These are phyloP conservation scores for Aspergillus ellipticus DNA, from an alignment of 495 filamentous ascomycete species.

Conservation along the genomic window DNA sequence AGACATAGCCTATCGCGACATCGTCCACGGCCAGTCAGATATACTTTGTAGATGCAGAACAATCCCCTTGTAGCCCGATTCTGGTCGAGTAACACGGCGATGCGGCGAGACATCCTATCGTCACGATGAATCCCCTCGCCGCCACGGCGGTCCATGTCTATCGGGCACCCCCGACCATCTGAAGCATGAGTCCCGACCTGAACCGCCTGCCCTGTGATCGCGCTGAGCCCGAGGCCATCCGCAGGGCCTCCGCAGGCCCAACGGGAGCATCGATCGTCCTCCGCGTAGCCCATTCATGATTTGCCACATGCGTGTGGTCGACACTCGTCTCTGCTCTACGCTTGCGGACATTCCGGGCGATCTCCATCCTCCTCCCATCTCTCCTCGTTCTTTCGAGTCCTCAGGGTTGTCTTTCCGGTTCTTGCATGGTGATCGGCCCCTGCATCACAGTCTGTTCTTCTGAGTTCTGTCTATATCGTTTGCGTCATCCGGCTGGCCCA, in stretches of 20 bases:
- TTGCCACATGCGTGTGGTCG: constrained; percentile 14
- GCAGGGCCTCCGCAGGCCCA: background rate
- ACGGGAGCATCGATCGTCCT: background rate
- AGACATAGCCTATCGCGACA: too few relatives aligned
- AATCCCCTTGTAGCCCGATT: too few relatives aligned
- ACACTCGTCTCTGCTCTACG: background rate
- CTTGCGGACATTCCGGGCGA: constrained; percentile 17
- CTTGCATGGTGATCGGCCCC: background rate
- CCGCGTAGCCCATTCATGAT: constrained; percentile 8
- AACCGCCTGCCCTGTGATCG: too few relatives aligned
- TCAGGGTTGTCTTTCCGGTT: background rate
- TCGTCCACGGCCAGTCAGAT: too few relatives aligned
- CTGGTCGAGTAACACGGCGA: too few relatives aligned
- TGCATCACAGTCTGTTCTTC: background rate
- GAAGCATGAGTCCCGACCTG: background rate
- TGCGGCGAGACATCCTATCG: background rate
- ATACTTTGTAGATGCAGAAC: too few relatives aligned
- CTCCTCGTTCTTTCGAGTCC: background rate
- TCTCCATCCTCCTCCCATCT: constrained; percentile 4
- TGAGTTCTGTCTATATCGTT: constrained; percentile 17
- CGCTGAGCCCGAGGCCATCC: background rate
- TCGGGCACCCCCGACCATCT: background rate
- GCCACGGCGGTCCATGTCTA: background rate
- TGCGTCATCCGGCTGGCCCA: constrained; percentile 17
- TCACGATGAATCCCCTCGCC: background rate